Evolutionary conservation across 2,329 filamentous ascomycete species (phyloP), one percentile per base, ranked within the genome.

Genomic region (Grosmannia huntii): DNA sequence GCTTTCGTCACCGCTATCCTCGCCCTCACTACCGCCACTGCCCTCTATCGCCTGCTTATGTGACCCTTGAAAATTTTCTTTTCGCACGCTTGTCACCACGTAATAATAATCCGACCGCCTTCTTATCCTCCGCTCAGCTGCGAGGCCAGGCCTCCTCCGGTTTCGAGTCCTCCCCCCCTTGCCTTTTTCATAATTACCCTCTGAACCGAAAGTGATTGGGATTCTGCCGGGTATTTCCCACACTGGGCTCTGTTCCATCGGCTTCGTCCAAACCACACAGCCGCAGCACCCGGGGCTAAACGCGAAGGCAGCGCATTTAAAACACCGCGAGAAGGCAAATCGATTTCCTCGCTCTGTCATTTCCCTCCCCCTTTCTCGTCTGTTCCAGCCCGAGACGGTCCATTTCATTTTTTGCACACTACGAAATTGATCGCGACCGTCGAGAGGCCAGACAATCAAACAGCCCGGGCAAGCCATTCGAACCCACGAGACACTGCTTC

Each of bases 1-100:
- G 31, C 48, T 25, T 19, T 56, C 62, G 56, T 64, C 62, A 19
- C 60, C 61, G 54, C 58, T 57, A 33, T 33, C 60, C 27, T 41
- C 33, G 21, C 21, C 36, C 21, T 55, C 53, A n/a, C 31, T 33
- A 60, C 55, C 60, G 59, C 57, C 60, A 61, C 60, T 51, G 36
- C 53, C 53, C 44, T 49, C 55, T 50, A 27, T 46, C 49, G 48
- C 36, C 51, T 48, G 46, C 48, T 49, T 31, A 48, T 55, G 31
- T 28, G 51, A 51, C 25, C 48, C 46, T 27, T 38, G 31, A 57
- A 57, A 59, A 56, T 51, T 38, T 25, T 49, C 50, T 48, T 50
- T 52, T 57, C 31, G 16, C 53, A 28, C 36, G 27, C 38, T 57
- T 52, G 49, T 33, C 33, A 38, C 48, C 49, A 52, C 46, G 27